Evolutionary conservation across 306 rosid species (phyloP).

Genomic region (Cucumis cinereus): DNA sequence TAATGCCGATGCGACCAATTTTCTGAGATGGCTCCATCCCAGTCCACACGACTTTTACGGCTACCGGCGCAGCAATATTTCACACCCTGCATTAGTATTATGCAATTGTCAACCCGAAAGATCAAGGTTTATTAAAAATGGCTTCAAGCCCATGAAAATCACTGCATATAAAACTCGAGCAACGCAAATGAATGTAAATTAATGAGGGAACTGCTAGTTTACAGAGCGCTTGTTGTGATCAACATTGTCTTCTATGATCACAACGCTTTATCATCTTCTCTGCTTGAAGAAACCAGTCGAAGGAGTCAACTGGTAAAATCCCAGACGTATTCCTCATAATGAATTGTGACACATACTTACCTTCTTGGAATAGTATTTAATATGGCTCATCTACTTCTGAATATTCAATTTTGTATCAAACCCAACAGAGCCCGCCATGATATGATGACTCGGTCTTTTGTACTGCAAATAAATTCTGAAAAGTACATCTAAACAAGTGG

Average conservation of each 20-base stretch:
- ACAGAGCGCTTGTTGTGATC: neutral
- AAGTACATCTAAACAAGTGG: neutral
- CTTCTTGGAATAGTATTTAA: neutral
- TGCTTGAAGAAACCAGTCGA: neutral
- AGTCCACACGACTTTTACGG: too few species aligned
- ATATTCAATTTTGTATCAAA: neutral
- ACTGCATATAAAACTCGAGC: neutral
- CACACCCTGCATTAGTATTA: neutral
- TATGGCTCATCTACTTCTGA: neutral
- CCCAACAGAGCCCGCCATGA: neutral
- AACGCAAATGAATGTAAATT: neutral
- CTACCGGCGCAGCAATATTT: neutral
- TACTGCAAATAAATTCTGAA: neutral
- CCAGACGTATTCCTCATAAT: neutral
- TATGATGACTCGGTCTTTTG: neutral
- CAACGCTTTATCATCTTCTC: neutral
- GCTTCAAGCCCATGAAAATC: neutral
- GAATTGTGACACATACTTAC: neutral
- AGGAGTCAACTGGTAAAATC: neutral
- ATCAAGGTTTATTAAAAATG: neutral
- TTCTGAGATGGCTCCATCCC: too few species aligned
- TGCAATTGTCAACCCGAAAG: neutral
- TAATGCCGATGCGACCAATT: too few species aligned
- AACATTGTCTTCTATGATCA: neutral
- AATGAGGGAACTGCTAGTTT: neutral